These are phyloP conservation scores for Ceratobasidium sp. DNA, from an alignment of 1,284 basidiomycete species.

Conservation along the genomic window DNA sequence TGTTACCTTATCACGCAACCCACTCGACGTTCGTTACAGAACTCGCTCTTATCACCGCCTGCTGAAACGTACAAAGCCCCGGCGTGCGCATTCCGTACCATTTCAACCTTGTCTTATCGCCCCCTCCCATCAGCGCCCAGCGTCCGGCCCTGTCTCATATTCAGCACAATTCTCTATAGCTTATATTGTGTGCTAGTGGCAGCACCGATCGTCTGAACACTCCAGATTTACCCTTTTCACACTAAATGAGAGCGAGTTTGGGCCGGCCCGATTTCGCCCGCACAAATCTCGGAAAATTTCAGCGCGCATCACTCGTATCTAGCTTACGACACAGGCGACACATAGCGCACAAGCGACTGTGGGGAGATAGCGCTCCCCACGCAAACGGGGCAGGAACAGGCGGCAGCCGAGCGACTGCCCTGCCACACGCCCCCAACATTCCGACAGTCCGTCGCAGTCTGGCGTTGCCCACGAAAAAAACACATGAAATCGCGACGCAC, in stretches of 20 bases:
- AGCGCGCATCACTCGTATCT: conserved; percentile 6
- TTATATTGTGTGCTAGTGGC: too few relatives aligned
- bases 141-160: too few relatives aligned
- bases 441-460: too few relatives aligned
- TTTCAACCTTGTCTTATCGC: neutral
- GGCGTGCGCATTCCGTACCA: too few relatives aligned
- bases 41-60: neutral
- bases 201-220: neutral
- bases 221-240: neutral
- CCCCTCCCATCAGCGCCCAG: too few relatives aligned
- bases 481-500: neutral
- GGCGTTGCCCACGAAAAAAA: neutral
- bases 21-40: neutral
- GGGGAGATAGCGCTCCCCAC: conserved; percentile 11
- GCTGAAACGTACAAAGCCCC: too few relatives aligned
- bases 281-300: conserved; percentile 32
- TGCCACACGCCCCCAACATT: too few relatives aligned
- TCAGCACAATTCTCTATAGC: too few relatives aligned
- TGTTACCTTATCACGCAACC: conserved; percentile 16
- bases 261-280: conserved; percentile 18
- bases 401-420: neutral
- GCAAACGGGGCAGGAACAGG: neutral
- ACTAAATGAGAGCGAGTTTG: neutral
- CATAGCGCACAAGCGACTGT: neutral
- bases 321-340: conserved; percentile 17